phyloP scores from a whole-genome alignment of 805 yeast species.

The Komagataella pastoris region DNA sequence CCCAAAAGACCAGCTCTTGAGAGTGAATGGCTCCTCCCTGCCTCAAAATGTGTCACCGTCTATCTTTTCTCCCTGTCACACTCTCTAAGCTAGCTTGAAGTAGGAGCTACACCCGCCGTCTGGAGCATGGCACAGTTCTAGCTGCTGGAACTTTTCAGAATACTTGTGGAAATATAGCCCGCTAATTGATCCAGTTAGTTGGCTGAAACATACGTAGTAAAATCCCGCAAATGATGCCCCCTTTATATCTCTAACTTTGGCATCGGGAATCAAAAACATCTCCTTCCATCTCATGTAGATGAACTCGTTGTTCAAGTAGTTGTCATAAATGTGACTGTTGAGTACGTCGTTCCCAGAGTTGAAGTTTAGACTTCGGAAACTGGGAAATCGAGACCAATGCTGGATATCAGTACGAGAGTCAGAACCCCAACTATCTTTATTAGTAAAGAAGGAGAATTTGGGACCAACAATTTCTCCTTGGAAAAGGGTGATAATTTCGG shows the following conservation, averaged over 20 bases:
- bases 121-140: constrained; percentile 45
- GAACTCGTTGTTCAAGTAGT: constrained; percentile 24
- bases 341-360: constrained; percentile 16
- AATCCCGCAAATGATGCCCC: constrained; percentile 90
- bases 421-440: constrained; percentile 40
- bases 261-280: constrained; percentile 72
- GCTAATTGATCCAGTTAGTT: constrained; percentile 55
- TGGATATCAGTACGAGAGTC: constrained; percentile 36
- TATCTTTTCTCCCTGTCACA: not conserved
- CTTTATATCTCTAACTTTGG: constrained; percentile 39
- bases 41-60: not conserved
- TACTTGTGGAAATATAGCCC: constrained; percentile 76
- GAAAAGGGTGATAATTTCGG: constrained; percentile 58
- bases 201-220: constrained; percentile 77
- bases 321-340: constrained; percentile 12
- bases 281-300: constrained; percentile 95
- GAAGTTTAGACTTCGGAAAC: constrained; percentile 19
- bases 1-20: not conserved
- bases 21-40: not conserved
- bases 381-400: constrained; percentile 47
- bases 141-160: constrained; percentile 71
- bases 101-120: constrained; percentile 24
- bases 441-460: constrained; percentile 44
- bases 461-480: constrained; percentile 58
- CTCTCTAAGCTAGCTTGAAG: not conserved